A percentile compares a stretch with the other conserved stretches of the same genome.
Evolutionary conservation across 352 stramenopile genomes (phyloP).

Genomic region (Phytophthora ohioensis): DNA sequence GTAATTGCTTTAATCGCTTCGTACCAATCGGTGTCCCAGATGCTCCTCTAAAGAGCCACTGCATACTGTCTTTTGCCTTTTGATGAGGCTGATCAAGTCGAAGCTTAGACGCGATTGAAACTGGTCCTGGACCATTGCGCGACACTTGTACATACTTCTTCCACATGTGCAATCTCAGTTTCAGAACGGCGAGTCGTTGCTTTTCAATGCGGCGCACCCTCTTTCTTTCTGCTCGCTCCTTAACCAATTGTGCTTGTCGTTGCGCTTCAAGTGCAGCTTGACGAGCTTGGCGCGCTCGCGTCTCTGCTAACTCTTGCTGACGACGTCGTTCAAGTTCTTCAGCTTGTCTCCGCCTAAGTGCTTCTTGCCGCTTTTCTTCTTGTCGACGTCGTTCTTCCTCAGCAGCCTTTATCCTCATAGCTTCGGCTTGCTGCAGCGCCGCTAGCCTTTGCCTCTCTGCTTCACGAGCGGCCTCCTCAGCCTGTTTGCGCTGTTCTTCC

Average conservation of each 20-base stretch:
- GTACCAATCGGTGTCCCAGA: conserved; percentile 30
- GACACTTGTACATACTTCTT: conserved; percentile 68
- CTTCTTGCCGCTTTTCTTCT: conserved; percentile 47
- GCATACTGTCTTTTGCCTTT: conserved; percentile 54
- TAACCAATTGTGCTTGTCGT: conserved; percentile 55
- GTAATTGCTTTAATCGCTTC: conserved; percentile 38
- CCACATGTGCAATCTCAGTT: conserved; percentile 70
- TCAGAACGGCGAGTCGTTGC: conserved; percentile 59
- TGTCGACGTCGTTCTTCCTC: conserved; percentile 55
- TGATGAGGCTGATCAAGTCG: conserved; percentile 41
- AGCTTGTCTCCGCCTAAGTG: conserved; percentile 42
- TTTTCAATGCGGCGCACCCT: conserved; percentile 48
- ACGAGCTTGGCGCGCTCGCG: conserved; percentile 46
- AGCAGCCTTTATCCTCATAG: conserved; percentile 39
- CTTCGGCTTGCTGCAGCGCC: conserved; percentile 35
- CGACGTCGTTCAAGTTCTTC: conserved; percentile 54
- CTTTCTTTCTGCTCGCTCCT: conserved; percentile 50
- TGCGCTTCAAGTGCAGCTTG: conserved; percentile 60
- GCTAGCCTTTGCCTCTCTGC: conserved; percentile 39
- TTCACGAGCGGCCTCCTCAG: conserved; percentile 49
- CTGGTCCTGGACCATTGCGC: conserved; percentile 46
- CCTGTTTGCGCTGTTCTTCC: conserved; percentile 48
- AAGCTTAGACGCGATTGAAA: conserved; percentile 53
- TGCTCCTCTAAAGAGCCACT: conserved; percentile 51
- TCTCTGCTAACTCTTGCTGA: conserved; percentile 53